A percentile compares a stretch with the other conserved stretches of the same genome.
These are phyloP conservation scores for Strigomonas galati DNA, from an alignment of 208 protist species.

Conservation along the genomic window DNA sequence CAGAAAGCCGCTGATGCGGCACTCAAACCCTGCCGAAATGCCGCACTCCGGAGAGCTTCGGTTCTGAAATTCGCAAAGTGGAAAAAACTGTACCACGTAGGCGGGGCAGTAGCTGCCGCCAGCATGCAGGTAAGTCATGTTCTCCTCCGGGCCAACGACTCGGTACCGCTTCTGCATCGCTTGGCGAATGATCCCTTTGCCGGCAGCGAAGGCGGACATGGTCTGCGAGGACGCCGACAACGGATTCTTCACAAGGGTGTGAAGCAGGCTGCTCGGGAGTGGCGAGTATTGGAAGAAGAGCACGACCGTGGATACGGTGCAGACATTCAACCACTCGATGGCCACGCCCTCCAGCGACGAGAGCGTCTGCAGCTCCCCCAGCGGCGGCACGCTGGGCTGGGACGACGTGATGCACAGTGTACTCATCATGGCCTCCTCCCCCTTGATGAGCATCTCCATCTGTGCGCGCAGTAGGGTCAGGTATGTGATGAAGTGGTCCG, in stretches of 20 bases:
- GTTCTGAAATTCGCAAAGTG: constrained; percentile 24
- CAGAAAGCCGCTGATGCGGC: constrained; percentile 69
- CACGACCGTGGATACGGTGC: constrained; percentile 44
- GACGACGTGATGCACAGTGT: constrained; percentile 12
- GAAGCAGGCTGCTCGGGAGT: background rate
- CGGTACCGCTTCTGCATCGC: constrained; percentile 42
- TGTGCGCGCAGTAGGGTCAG: constrained; percentile 56
- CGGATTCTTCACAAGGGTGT: background rate
- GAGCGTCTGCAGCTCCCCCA: constrained; percentile 34
- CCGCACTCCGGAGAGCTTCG: constrained; percentile 16
- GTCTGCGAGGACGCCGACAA: constrained; percentile 6
- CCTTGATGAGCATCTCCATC: constrained; percentile 43
- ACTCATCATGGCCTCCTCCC: constrained; percentile 49
- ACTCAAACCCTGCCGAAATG: constrained; percentile 65
- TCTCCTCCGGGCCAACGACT: constrained; percentile 33
- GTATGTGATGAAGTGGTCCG: constrained; percentile 44
- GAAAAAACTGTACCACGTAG: constrained; percentile 70
- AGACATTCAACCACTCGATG: constrained; percentile 56
- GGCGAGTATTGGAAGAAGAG: constrained; percentile 40
- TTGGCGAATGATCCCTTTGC: constrained; percentile 24
- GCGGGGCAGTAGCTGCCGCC: background rate
- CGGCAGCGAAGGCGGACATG: constrained; percentile 8
- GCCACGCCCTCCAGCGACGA: constrained; percentile 50
- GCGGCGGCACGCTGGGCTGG: background rate
- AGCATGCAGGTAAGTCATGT: constrained; percentile 39